A percentile compares a stretch with the other conserved stretches of the same genome.
Evolutionary conservation across 225 moss, liverwort and hornwort genomes (phyloP).

Genomic region (Bryoerythrophyllum caledonicum): DNA sequence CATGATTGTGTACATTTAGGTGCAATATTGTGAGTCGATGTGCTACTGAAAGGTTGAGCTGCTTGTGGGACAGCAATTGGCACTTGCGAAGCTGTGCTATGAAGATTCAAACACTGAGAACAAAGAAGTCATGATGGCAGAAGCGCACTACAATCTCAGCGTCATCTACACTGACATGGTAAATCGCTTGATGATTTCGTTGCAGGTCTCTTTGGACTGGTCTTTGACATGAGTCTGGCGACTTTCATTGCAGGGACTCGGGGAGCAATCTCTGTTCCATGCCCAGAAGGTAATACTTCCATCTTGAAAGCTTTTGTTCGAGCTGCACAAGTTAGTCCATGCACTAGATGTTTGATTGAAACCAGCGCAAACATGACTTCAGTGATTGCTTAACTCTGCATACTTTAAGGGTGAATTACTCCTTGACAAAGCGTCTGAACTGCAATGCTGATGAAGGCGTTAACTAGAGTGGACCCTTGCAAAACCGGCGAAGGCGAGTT

Average conservation of each 20-base stretch:
- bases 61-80: constrained; percentile 47
- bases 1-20: neutral
- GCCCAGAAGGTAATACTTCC: constrained; percentile 53
- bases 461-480: constrained; percentile 64
- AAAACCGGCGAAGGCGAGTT: constrained; percentile 48
- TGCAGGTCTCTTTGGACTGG: neutral
- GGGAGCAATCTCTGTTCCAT: constrained; percentile 73
- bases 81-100: constrained; percentile 66
- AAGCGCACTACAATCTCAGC: constrained; percentile 65
- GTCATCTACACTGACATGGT: constrained; percentile 70
- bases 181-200: neutral
- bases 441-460: constrained; percentile 50
- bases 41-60: neutral
- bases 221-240: neutral
- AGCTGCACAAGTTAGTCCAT: neutral
- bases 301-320: too few species aligned
- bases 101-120: constrained; percentile 46
- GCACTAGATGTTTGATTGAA: neutral
- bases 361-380: neutral
- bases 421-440: constrained; percentile 11
- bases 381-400: neutral
- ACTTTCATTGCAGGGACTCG: constrained; percentile 52
- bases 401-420: neutral
- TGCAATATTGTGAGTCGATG: neutral
- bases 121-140: constrained; percentile 55